Conservation (phyloP, 2,329 filamentous ascomycete species). For the Colletotrichum echinochloae region DNA sequence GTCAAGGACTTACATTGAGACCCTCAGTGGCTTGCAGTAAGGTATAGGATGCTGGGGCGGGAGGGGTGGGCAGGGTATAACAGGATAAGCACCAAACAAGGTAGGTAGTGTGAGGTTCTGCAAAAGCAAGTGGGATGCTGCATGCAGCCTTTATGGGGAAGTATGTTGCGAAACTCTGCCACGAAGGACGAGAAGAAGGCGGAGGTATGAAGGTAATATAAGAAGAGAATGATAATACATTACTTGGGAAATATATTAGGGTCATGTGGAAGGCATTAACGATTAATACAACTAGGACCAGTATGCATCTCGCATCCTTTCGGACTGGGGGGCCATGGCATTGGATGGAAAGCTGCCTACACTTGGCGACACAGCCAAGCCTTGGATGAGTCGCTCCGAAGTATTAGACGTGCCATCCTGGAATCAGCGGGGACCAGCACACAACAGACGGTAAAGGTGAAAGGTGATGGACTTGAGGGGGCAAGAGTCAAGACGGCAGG, state of each 20-base stretch:
- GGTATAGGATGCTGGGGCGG: constrained; percentile 5
- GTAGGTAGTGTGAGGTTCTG: constrained; percentile 13
- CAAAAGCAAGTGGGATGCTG: constrained; percentile 1
- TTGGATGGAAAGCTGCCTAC: constrained; percentile 9
- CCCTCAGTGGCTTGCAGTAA: constrained; percentile 21
- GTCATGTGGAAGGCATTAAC: background rate
- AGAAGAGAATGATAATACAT: constrained; percentile 14
- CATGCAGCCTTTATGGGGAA: background rate
- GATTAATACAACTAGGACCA: background rate
- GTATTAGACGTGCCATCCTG: constrained; percentile 13
- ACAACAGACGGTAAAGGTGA: background rate
- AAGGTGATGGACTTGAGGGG: background rate
- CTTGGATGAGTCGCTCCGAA: constrained; percentile 15
- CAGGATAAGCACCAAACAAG: background rate
- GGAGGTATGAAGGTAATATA: constrained; percentile 17
- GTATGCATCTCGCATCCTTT: background rate
- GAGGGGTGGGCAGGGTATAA: background rate
- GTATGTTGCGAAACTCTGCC: background rate
- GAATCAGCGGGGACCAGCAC: constrained; percentile 4
- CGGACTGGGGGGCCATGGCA: constrained; percentile 1
- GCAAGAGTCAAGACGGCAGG: background rate
- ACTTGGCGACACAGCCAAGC: constrained; percentile 33
- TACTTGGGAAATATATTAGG: background rate
- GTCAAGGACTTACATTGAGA: constrained; percentile 20
- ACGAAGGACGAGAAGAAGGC: background rate